A percentile compares a stretch with the other conserved stretches of the same genome.
Conservation (phyloP, 306 rosid genomes). For the Fragaria iinumae region DNA sequence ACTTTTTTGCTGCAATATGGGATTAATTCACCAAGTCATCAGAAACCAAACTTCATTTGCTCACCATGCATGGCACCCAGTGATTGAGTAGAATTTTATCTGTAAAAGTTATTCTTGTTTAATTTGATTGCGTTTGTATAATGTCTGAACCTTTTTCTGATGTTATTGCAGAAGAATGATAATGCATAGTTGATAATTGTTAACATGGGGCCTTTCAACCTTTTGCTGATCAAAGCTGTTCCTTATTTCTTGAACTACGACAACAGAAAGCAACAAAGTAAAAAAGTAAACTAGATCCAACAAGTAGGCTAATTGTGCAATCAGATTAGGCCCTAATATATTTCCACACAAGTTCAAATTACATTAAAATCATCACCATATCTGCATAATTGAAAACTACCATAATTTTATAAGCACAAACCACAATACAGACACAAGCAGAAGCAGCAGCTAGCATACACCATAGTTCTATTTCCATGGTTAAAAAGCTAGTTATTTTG, state of each 20-base stretch:
- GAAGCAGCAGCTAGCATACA: slow-evolving; percentile 5
- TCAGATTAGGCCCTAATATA: not conserved
- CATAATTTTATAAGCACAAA: not conserved
- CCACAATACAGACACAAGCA: not conserved
- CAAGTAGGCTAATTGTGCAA: not conserved
- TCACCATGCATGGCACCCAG: not conserved
- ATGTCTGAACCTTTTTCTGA: not conserved
- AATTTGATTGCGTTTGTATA: not conserved
- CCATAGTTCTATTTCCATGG: slow-evolving; percentile 14
- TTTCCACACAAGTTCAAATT: slow-evolving; percentile 23
- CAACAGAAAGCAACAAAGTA: slow-evolving; percentile 5
- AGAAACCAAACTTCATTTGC: not conserved
- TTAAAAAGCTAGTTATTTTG: not conserved
- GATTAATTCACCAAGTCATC: not conserved
- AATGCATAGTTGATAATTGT: slow-evolving; percentile 3
- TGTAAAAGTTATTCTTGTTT: not conserved
- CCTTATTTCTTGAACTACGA: not conserved
- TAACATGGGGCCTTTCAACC: slow-evolving; percentile 18
- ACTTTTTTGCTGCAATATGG: not conserved
- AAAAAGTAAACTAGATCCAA: slow-evolving; percentile 6
- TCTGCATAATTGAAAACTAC: slow-evolving; percentile 9
- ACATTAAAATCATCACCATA: slow-evolving; percentile 12
- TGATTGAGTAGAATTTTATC: not conserved
- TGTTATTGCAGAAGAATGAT: not conserved
- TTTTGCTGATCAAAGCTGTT: slow-evolving; percentile 6